These are phyloP conservation scores for Amniculicola lignicola DNA, from an alignment of 495 filamentous ascomycete species.

Conservation along the genomic window DNA sequence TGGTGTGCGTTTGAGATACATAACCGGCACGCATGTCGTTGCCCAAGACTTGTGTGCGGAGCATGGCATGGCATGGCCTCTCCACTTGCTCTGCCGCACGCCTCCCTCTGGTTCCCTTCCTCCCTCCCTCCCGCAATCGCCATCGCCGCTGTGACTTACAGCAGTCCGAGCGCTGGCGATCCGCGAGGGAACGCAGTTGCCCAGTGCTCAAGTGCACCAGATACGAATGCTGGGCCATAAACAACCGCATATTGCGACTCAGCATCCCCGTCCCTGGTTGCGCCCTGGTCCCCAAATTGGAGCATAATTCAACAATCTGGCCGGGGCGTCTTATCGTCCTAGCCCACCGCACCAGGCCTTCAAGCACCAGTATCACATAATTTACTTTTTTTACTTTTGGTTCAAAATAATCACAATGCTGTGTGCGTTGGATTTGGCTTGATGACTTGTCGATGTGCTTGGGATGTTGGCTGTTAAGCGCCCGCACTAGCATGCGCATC, in stretches of 20 bases:
- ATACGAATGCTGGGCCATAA: conserved; percentile 20
- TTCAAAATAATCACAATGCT: conserved; percentile 2
- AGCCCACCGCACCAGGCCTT: not conserved
- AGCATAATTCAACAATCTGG: conserved; percentile 26
- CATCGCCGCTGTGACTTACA: conserved; percentile 25
- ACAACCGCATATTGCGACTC: conserved; percentile 19
- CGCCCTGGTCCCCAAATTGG: conserved; percentile 1
- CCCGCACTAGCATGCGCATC: conserved; percentile 21
- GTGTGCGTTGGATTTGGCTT: not conserved
- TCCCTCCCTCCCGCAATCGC: conserved; percentile 14
- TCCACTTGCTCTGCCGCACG: conserved; percentile 1
- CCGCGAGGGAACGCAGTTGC: conserved; percentile 15
- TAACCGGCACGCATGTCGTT: not conserved
- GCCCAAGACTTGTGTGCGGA: not conserved
- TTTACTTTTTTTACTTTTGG: conserved; percentile 18
- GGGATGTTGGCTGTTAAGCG: conserved; percentile 21
- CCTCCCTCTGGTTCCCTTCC: conserved; percentile 8
- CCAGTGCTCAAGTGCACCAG: conserved; percentile 10
- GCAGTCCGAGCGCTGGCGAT: conserved; percentile 28
- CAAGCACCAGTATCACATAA: conserved; percentile 9
- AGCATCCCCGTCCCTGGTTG: conserved; percentile 12
- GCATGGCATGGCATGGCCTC: not conserved
- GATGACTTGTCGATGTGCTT: conserved; percentile 7
- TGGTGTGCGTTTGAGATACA: conserved; percentile 6
- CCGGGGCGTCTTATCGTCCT: conserved; percentile 8